phyloP scores from a whole-genome alignment of 805 yeast species.

The Alloascoidea africana region DNA sequence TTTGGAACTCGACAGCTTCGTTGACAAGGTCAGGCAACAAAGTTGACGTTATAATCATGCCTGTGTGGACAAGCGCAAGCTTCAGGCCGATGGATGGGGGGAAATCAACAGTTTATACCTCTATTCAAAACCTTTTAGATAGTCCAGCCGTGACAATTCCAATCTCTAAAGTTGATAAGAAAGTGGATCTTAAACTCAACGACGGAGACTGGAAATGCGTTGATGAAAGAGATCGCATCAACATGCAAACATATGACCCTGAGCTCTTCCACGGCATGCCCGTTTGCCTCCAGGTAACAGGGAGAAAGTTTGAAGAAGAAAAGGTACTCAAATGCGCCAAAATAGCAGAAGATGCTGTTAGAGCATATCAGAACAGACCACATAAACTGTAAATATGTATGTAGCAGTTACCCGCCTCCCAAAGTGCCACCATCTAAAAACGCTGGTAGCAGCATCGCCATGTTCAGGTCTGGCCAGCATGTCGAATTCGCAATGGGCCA shows the following conservation, averaged over 20 bases:
- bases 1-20: background rate
- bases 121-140: conserved; percentile 26
- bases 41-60: conserved; percentile 4
- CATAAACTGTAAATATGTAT: too few relatives aligned
- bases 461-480: too few relatives aligned
- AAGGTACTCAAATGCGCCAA: too few relatives aligned
- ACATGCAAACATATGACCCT: conserved; percentile 32
- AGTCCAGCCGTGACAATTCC: conserved; percentile 29
- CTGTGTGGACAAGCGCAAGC: conserved; percentile 19
- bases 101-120: conserved; percentile 31
- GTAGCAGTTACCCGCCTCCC: too few relatives aligned
- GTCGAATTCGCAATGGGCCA: background rate
- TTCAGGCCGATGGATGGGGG: conserved; percentile 22
- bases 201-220: conserved; percentile 13
- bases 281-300: conserved; percentile 13
- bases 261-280: conserved; percentile 31
- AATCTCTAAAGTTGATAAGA: conserved; percentile 25
- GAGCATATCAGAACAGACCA: too few relatives aligned
- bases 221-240: conserved; percentile 27
- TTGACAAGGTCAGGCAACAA: background rate
- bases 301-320: conserved; percentile 12
- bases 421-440: too few relatives aligned
- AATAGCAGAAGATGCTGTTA: too few relatives aligned
- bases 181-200: conserved; percentile 18
- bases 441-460: too few relatives aligned